Percentiles rank a stretch among this genome's conserved stretches.
Evolutionary conservation across 495 filamentous ascomycete species (phyloP).

Genomic region (Chaetomium fimeti): DNA sequence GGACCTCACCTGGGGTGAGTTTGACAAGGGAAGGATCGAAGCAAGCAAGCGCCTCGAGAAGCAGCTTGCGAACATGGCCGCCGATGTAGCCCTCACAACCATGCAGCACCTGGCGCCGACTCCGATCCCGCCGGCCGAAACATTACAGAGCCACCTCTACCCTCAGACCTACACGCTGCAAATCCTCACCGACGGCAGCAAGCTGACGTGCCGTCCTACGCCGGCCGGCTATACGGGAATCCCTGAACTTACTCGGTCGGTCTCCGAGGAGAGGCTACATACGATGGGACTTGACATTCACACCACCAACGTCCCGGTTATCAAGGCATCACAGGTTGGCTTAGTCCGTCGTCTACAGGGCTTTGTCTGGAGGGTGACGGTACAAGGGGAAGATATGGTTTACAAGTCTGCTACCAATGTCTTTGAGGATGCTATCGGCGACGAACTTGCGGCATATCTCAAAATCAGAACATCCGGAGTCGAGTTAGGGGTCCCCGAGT

Average conservation of each 20-base stretch:
- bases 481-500: background rate
- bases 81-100: background rate
- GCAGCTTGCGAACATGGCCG: background rate
- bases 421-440: background rate
- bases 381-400: background rate
- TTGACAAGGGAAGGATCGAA: background rate
- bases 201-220: background rate
- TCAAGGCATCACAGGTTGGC: background rate
- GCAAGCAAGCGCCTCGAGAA: background rate
- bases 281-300: background rate
- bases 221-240: background rate
- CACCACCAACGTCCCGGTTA: background rate
- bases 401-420: background rate
- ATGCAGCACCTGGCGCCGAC: background rate
- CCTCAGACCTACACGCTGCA: background rate
- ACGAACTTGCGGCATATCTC: conserved; percentile 8
- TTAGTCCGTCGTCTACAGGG: background rate
- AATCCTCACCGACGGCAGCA: background rate
- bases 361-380: conserved; percentile 1
- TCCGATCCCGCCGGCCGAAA: background rate
- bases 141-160: background rate
- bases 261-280: background rate
- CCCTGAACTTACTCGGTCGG: background rate
- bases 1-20: background rate
- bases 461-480: conserved; percentile 2